Conservation (phyloP, 2,329 filamentous ascomycete species). For the Colletotrichum sp. region DNA sequence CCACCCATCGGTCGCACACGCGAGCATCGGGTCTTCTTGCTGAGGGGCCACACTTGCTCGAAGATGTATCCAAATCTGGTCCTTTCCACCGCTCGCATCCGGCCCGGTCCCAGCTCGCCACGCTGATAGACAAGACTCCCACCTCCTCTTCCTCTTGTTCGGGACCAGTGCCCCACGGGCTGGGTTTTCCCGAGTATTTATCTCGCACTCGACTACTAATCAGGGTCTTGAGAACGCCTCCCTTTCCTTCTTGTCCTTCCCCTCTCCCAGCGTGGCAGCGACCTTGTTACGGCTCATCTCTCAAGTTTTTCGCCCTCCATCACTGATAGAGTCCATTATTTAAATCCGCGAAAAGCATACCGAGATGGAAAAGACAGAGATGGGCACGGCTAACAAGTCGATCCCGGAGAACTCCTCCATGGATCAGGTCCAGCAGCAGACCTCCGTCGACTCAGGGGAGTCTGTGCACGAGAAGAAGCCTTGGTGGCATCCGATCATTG, state of each 20-base stretch:
- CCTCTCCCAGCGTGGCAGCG: neutral
- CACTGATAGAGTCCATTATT: too few species aligned
- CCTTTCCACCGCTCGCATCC: neutral
- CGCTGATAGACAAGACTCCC: constrained; percentile 14
- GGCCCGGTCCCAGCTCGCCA: constrained; percentile 8
- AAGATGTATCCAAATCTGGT: neutral
- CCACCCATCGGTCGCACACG: neutral
- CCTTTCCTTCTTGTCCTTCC: neutral
- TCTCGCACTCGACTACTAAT: neutral
- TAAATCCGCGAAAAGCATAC: neutral
- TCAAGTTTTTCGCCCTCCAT: neutral
- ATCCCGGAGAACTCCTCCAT: constrained; percentile 22
- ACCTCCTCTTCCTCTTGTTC: neutral
- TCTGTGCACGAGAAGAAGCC: constrained; percentile 28
- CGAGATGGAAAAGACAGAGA: constrained; percentile 18
- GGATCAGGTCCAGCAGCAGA: constrained; percentile 10
- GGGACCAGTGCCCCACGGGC: neutral
- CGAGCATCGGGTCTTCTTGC: neutral
- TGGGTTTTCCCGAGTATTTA: neutral
- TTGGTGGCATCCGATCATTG: constrained; percentile 40
- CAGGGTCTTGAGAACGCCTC: neutral
- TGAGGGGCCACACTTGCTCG: neutral
- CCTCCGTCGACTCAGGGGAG: constrained; percentile 10
- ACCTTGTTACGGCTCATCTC: neutral
- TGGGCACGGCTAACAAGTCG: constrained; percentile 14